Conservation (phyloP, 2,329 filamentous ascomycete species). For the Fusarium sp. region DNA sequence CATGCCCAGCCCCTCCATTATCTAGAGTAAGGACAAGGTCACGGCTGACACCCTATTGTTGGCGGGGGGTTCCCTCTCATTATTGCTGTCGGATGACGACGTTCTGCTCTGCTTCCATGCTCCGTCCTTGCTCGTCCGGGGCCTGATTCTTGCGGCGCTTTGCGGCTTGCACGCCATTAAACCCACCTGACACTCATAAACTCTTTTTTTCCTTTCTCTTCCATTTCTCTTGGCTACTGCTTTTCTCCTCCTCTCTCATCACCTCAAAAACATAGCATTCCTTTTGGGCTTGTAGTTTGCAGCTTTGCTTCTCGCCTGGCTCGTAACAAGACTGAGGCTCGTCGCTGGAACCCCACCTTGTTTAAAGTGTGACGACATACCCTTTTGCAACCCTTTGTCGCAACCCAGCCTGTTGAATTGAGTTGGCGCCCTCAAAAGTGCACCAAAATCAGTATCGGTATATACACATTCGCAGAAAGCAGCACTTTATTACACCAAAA, state of each 20-base stretch:
- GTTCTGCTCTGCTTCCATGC: slow-evolving; percentile 38
- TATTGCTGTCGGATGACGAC: slow-evolving; percentile 46
- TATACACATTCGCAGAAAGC: slow-evolving; percentile 1
- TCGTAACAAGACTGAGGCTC: slow-evolving; percentile 31
- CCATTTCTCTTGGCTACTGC: slow-evolving; percentile 23
- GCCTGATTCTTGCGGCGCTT: slow-evolving; percentile 40
- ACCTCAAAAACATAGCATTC: slow-evolving; percentile 31
- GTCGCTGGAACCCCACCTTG: slow-evolving; percentile 25
- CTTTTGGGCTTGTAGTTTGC: slow-evolving; percentile 12
- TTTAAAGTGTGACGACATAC: slow-evolving; percentile 33
- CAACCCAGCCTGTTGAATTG: slow-evolving; percentile 26
- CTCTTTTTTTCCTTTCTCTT: slow-evolving; percentile 29
- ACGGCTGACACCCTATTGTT: slow-evolving; percentile 44
- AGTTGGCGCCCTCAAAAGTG: slow-evolving; percentile 19
- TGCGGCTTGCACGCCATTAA: slow-evolving; percentile 42
- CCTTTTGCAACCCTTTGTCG: slow-evolving; percentile 11
- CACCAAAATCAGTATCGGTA: not conserved
- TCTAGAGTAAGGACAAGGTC: slow-evolving; percentile 23
- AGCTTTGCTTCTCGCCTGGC: slow-evolving; percentile 6
- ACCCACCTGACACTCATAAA: slow-evolving; percentile 43
- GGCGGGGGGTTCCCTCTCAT: slow-evolving; percentile 42
- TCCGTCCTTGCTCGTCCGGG: slow-evolving; percentile 36
- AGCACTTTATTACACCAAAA: slow-evolving; percentile 24
- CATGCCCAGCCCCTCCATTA: slow-evolving; percentile 41
- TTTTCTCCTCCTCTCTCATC: slow-evolving; percentile 8